phyloP scores from a whole-genome alignment of 305 asterid species.

The Solanum aculeatissimum region DNA sequence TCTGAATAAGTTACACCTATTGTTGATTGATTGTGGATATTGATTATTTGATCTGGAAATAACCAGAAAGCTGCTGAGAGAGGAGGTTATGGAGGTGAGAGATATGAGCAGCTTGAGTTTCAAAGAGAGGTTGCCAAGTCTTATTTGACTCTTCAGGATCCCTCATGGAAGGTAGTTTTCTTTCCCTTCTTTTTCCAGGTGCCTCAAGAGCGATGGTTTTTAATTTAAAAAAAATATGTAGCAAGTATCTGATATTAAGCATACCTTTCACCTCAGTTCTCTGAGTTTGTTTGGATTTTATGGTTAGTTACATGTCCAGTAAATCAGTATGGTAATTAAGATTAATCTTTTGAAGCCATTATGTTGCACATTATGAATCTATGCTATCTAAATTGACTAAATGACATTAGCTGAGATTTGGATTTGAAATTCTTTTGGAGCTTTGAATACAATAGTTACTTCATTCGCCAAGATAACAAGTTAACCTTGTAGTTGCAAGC shows the following conservation, averaged over 20 bases:
- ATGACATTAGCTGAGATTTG: background rate
- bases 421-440: background rate
- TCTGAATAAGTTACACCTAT: background rate
- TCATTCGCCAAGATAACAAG: background rate
- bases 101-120: slow-evolving; percentile 92
- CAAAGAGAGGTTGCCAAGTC: slow-evolving; percentile 57
- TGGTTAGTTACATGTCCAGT: background rate
- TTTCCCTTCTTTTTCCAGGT: background rate
- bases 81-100: slow-evolving; percentile 89
- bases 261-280: background rate
- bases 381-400: background rate
- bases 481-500: background rate
- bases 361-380: background rate
- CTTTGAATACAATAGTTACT: background rate
- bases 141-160: slow-evolving; percentile 39
- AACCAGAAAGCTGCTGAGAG: slow-evolving; percentile 71
- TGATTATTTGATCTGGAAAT: background rate
- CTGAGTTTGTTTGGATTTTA: background rate
- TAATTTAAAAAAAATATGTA: background rate
- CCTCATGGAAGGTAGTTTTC: slow-evolving; percentile 67
- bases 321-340: background rate
- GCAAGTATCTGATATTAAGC: background rate
- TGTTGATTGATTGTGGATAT: background rate
- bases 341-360: background rate
- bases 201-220: background rate